Percentiles rank a stretch among this genome's conserved stretches.
Evolutionary conservation across 495 filamentous ascomycete species (phyloP).

Genomic region (Penicillium waksmanii): DNA sequence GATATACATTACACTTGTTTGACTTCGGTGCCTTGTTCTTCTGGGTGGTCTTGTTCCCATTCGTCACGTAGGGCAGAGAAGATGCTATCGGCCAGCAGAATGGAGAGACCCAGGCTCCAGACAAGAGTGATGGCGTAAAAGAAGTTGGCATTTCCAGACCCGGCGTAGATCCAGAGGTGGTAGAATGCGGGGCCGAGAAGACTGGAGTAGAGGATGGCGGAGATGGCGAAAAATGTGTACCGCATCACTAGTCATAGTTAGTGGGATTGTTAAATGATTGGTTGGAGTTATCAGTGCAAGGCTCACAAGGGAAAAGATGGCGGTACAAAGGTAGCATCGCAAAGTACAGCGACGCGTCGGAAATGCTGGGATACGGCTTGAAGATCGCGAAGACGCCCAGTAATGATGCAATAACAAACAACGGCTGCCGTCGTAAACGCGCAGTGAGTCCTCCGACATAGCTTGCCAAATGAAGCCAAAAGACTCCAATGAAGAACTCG

Average conservation of each 20-base stretch:
- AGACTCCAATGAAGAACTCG: constrained; percentile 94
- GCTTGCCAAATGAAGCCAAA: constrained; percentile 90
- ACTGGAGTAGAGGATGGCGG: constrained; percentile 81
- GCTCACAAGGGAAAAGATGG: constrained; percentile 87
- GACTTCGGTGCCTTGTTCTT: constrained; percentile 83
- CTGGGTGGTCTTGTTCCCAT: constrained; percentile 89
- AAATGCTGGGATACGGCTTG: constrained; percentile 93
- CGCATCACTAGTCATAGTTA: constrained; percentile 70
- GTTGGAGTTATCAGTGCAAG: background rate
- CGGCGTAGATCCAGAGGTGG: constrained; percentile 97
- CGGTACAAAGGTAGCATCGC: constrained; percentile 84
- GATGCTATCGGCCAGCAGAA: constrained; percentile 78
- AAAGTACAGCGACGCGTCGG: constrained; percentile 82
- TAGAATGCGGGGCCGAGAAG: constrained; percentile 95
- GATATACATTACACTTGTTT: constrained; percentile 69
- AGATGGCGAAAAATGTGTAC: constrained; percentile 84
- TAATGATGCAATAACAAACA: constrained; percentile 81
- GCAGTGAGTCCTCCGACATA: constrained; percentile 86
- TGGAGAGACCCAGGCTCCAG: constrained; percentile 86
- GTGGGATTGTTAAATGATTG: background rate
- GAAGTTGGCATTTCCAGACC: constrained; percentile 97
- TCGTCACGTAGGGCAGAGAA: constrained; percentile 92
- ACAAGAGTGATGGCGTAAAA: constrained; percentile 99
- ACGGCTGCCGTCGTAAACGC: constrained; percentile 77
- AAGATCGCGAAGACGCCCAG: constrained; percentile 90